These are phyloP conservation scores for Trichoderma sp. DNA, from an alignment of 2,329 filamentous ascomycete species.

Conservation along the genomic window DNA sequence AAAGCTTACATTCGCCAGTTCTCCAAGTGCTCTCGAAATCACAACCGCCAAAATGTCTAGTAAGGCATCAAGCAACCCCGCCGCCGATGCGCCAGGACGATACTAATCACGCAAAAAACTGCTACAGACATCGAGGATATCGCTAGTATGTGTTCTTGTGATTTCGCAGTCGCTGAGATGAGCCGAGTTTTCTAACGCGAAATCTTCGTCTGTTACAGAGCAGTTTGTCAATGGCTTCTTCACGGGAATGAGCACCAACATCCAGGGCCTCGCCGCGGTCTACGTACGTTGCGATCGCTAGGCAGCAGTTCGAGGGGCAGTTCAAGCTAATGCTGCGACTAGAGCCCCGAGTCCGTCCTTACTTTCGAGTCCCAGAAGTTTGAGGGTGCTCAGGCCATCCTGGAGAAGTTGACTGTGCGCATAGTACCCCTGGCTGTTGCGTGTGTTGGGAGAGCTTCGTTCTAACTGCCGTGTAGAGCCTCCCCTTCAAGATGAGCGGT, in stretches of 20 bases:
- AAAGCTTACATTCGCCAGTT: neutral
- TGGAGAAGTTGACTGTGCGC: constrained; percentile 77
- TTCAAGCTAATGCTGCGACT: neutral
- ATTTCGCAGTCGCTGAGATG: neutral
- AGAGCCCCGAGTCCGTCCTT: constrained; percentile 67
- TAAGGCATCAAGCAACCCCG: constrained; percentile 25
- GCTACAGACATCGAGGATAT: constrained; percentile 43
- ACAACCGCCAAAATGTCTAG: constrained; percentile 33
- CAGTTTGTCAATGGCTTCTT: constrained; percentile 93
- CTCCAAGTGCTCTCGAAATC: neutral
- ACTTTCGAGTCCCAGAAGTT: constrained; percentile 77
- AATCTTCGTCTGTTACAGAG: constrained; percentile 48
- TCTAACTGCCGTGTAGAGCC: constrained; percentile 47
- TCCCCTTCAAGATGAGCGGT: constrained; percentile 78
- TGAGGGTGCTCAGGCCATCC: constrained; percentile 63
- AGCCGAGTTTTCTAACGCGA: constrained; percentile 14
- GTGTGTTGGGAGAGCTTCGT: neutral
- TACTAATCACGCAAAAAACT: constrained; percentile 23
- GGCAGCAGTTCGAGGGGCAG: neutral
- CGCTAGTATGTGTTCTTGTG: constrained; percentile 41
- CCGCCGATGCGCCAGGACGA: constrained; percentile 17
- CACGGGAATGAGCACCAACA: constrained; percentile 38
- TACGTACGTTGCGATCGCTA: constrained; percentile 62
- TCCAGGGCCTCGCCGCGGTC: constrained; percentile 45
- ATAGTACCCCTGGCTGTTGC: neutral